Conservation (phyloP, 2,329 filamentous ascomycete species). For the Pestalotiopsis sp. region DNA sequence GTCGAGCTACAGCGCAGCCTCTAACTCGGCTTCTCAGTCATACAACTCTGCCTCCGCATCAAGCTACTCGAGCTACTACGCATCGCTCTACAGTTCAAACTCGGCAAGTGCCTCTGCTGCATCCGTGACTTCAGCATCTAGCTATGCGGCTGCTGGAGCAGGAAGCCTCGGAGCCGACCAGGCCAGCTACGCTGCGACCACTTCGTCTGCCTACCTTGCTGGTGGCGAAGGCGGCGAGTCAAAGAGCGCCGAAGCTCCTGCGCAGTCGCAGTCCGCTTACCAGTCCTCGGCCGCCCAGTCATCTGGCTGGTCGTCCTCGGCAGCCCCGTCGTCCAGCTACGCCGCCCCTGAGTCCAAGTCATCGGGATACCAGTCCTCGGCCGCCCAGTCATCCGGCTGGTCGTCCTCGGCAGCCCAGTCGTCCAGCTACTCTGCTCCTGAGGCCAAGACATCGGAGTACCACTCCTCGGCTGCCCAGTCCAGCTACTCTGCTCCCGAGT, state of each 20-base stretch:
- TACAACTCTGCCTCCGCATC: background rate
- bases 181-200: background rate
- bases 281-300: background rate
- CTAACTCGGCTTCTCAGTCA: background rate
- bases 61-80: background rate
- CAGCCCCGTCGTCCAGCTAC: background rate
- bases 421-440: background rate
- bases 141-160: background rate
- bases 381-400: too few species aligned
- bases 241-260: background rate
- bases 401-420: background rate
- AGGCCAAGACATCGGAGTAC: background rate
- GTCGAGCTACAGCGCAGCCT: background rate
- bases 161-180: background rate
- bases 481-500: background rate
- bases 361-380: background rate
- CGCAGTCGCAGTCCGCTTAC: background rate
- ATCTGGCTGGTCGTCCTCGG: background rate
- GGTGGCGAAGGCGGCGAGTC: background rate
- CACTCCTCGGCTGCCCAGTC: background rate
- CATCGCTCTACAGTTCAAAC: background rate
- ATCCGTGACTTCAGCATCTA: background rate
- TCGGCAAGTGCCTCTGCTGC: background rate
- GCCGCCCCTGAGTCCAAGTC: background rate
- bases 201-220: background rate